Evolutionary conservation across 192 early-diverging fungal genomes (phyloP).

Genomic region (Coemansia sp.): DNA sequence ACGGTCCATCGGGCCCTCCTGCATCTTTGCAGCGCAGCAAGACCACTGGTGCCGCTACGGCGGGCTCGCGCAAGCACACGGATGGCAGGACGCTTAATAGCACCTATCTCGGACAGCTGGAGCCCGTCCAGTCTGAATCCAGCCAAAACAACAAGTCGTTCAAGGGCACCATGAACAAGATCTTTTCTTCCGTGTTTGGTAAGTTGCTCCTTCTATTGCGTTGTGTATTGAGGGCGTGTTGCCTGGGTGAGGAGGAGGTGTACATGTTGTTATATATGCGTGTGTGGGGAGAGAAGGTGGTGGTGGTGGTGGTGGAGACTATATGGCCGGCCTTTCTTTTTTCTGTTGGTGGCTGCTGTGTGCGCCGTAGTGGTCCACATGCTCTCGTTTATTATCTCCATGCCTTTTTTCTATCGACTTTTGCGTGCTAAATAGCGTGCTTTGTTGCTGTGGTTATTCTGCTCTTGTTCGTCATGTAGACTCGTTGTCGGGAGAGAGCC

Average conservation of each 20-base stretch:
- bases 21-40: conserved; percentile 53
- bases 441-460: conserved; percentile 9
- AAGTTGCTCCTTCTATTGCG: conserved; percentile 12
- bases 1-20: conserved; percentile 16
- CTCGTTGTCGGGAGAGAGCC: conserved; percentile 65
- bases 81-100: conserved; percentile 53
- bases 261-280: no score
- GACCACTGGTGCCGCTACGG: conserved; percentile 39
- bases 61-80: conserved; percentile 52
- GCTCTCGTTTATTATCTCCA: not conserved
- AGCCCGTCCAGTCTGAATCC: conserved; percentile 45
- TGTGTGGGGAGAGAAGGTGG: no score
- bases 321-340: not conserved
- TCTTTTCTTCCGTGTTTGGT: conserved; percentile 56
- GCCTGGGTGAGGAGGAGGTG: not conserved
- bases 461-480: conserved; percentile 30
- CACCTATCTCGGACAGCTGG: conserved; percentile 55
- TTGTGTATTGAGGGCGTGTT: not conserved
- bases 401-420: not conserved
- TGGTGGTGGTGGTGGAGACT: no score
- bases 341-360: no score
- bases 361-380: no score
- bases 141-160: conserved; percentile 52
- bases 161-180: conserved; percentile 57
- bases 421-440: not conserved